Conservation (phyloP, 768 basidiomycete species). For the Naganishia kalamii region DNA sequence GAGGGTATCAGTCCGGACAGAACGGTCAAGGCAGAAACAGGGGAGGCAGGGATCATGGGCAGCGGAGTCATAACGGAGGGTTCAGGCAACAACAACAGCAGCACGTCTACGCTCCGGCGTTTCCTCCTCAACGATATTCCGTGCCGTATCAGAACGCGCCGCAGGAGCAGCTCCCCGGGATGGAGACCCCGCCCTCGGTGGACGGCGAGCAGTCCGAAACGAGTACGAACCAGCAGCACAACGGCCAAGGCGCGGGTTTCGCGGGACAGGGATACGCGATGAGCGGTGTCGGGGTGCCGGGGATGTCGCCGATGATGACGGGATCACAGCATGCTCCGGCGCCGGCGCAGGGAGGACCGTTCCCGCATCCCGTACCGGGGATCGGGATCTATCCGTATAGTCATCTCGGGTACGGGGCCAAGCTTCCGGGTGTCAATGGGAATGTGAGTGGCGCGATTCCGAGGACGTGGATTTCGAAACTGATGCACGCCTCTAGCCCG, state of each 20-base stretch:
- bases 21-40: conserved; percentile 1
- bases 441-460: conserved; percentile 32
- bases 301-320: background rate
- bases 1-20: background rate
- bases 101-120: background rate
- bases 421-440: conserved; percentile 27
- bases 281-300: background rate
- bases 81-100: background rate
- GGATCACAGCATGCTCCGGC: background rate
- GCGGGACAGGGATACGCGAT: background rate
- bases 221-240: background rate
- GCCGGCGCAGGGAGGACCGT: background rate
- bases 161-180: background rate
- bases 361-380: background rate
- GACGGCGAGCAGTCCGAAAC: background rate
- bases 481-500: background rate
- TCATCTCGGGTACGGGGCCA: conserved; percentile 15
- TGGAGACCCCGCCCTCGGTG: background rate
- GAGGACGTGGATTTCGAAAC: conserved; percentile 27
- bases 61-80: background rate
- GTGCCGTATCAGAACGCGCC: background rate
- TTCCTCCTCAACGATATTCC: background rate
- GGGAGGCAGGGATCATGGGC: background rate
- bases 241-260: background rate
- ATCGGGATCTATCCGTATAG: conserved; percentile 18